Percentiles rank a stretch among this genome's conserved stretches.
phyloP scores from a whole-genome alignment of 1,284 basidiomycete species.

The Tilletiaria anomala region DNA sequence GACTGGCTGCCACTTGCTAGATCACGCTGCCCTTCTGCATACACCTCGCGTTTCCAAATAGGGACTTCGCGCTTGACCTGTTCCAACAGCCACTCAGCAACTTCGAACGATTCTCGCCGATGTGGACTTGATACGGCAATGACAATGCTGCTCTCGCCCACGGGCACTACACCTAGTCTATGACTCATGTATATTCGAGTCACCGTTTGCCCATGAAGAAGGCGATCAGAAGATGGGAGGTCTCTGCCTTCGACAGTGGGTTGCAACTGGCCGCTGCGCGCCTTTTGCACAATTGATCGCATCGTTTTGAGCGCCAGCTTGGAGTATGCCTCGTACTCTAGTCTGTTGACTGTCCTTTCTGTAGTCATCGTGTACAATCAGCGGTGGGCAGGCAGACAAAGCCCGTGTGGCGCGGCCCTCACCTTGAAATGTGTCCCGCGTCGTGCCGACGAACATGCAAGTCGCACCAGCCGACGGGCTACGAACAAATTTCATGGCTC shows the following conservation, averaged over 20 bases:
- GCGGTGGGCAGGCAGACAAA: not conserved
- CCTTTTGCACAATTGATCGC: conserved; percentile 6
- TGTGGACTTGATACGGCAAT: conserved; percentile 75
- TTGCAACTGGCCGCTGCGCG: conserved; percentile 7
- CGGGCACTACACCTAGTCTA: conserved; percentile 61
- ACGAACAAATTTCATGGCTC: conserved; percentile 9
- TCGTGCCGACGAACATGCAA: conserved; percentile 60
- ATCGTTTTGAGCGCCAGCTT: conserved; percentile 62
- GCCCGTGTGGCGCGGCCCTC: conserved; percentile 2
- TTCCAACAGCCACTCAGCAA: conserved; percentile 67
- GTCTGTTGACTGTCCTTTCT: conserved; percentile 57
- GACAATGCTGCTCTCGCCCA: conserved; percentile 66
- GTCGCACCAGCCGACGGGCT: conserved; percentile 18
- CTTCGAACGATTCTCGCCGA: conserved; percentile 61
- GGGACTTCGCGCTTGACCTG: conserved; percentile 65
- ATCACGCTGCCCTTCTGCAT: conserved; percentile 42
- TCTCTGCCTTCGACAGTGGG: too few species aligned
- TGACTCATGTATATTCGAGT: conserved; percentile 52
- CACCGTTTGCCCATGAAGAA: not conserved
- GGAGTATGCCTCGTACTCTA: conserved; percentile 67
- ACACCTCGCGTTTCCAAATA: conserved; percentile 80
- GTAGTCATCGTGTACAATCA: conserved; percentile 21
- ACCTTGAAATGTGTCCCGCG: conserved; percentile 52
- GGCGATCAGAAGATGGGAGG: not conserved
- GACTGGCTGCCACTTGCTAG: too few species aligned